Base-by-base conservation (phyloP, 441 rosid genomes). In the Populus hybrid region DNA sequence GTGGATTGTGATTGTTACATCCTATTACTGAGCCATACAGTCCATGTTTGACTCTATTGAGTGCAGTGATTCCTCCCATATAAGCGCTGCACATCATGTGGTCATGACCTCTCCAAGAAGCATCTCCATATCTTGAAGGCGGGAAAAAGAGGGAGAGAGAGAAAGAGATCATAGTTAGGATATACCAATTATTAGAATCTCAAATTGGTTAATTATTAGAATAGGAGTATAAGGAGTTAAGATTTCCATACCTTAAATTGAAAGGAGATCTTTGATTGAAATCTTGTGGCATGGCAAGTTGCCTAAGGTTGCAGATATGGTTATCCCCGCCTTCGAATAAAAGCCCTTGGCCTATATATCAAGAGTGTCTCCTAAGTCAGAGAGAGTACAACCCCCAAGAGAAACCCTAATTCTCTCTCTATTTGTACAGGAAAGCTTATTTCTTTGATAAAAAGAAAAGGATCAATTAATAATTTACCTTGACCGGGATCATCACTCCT, bases 401-500 rank as follows among this genome's bases (percentile, higher is more conserved):
- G 9, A 81, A 82, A 72, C 81, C 86, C 88, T 85, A 83, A 85
- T 38, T 50, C 1, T 36, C 1, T 36, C 9, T 8, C 1, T 11
- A 30, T 71, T 16, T 54, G 61, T 0, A 54, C 3, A 18, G 61
- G 61, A 54, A 54, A 18, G 61, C 3, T 35, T 6, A 18, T 59
- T 34, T 59, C 23, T 18, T 24, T 28, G 57, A 73, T 42, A 57
- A 20, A 20, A 66, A 50, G 54, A 84, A 76, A 69, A 61, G 40
- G 40, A 77, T 40, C 32, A 7, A 70, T 57, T 30, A 30, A 30
- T 30, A 30, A 36, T 28, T 63, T 79, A 94, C 98, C 95, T 86
- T 89, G 93, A 83, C 76, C 86, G 10, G 83, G 82, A 72, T 85
- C 91, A 83, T 90, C 94, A 21, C 75, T 78, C 87, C 91, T 95